Base-by-base conservation (phyloP, 1,139 yeast species). In the Yamadazyma diddensiae region DNA sequence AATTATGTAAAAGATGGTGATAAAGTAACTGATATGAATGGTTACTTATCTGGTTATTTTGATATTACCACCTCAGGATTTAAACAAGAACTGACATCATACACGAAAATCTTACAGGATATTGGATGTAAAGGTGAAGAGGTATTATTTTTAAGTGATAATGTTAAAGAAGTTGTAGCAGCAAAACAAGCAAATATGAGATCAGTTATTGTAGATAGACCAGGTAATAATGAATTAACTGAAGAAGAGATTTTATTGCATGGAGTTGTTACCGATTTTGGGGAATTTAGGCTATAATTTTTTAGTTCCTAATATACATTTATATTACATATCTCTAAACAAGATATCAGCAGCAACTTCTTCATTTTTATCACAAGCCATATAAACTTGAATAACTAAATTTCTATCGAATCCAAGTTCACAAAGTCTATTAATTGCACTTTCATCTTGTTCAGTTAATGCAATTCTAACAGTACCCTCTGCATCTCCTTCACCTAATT, bases 321-420 rank as follows among this genome's bases (percentile, higher is more conserved):
- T 23, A 26, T 17, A 24, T 43, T 55, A 65, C 62, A 60, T 59
- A 57, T 67, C 73, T 50, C 79, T 73, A 55, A 83, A 85, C 50
- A 92, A 70, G 53, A 87, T 78, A 62, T 92, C 94, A 24, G 97
- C 98, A 28, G 98, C 88, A 50, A 87, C 76, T 66, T 92, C 97
- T 64, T 92, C 98, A 62, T 92, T 88, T 67, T 90, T 92, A 54
- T 94, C 98, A 60, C 98, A 92, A 28, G 97, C 98, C 73, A 94
- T 82, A 64, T 87, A 94, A 22, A 94, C 95, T 65, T 90, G 97
- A 41, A 90, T 78, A 31, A 85, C 98, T 42, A 84, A 66, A 49
- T 81, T 74, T 47, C 95, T 77, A 45, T 86, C 95, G 53, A 92
- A 92, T 0, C 99, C 99, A 45, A 92, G 73, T 55, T 84, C 97